Evolutionary conservation across 2,329 filamentous ascomycete species (phyloP).

Genomic region (Dothiorella sarmentorum): DNA sequence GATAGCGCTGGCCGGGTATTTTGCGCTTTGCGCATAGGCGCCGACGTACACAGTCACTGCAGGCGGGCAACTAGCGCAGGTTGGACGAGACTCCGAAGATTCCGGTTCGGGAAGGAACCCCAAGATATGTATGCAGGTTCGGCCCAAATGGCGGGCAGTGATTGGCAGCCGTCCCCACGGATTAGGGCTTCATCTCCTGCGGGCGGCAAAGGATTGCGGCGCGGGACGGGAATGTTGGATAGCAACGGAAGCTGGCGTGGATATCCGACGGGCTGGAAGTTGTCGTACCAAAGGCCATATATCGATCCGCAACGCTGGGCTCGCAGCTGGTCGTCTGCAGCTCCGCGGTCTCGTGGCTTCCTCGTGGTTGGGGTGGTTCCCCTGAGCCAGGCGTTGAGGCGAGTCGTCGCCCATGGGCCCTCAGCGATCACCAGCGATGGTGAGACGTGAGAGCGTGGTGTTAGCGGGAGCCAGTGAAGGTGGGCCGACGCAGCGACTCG

Average conservation of each 20-base stretch:
- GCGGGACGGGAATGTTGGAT: conserved; percentile 3
- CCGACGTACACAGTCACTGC: background rate
- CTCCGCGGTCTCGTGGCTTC: conserved; percentile 12
- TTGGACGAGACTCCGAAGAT: conserved; percentile 12
- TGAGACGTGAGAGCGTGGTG: conserved; percentile 10
- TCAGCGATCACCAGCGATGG: conserved; percentile 3
- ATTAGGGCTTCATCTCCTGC: background rate
- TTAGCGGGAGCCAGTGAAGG: conserved; percentile 4
- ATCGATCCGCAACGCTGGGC: conserved; percentile 9
- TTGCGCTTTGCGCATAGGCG: background rate
- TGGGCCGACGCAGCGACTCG: background rate
- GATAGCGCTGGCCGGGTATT: background rate
- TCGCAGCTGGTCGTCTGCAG: conserved; percentile 3
- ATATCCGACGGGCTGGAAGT: background rate
- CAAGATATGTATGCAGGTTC: conserved; percentile 4
- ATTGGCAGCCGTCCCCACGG: conserved; percentile 11
- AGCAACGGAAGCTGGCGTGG: conserved; percentile 3
- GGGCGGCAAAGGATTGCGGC: background rate
- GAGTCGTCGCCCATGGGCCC: background rate
- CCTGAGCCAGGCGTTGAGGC: conserved; percentile 13
- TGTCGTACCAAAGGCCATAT: conserved; percentile 11
- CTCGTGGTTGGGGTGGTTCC: conserved; percentile 2
- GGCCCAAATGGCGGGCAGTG: background rate
- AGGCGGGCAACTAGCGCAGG: conserved; percentile 9
- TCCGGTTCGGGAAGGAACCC: background rate